phyloP scores from a whole-genome alignment of 1,284 basidiomycete species.

The Microstroma glucosiphilum region DNA sequence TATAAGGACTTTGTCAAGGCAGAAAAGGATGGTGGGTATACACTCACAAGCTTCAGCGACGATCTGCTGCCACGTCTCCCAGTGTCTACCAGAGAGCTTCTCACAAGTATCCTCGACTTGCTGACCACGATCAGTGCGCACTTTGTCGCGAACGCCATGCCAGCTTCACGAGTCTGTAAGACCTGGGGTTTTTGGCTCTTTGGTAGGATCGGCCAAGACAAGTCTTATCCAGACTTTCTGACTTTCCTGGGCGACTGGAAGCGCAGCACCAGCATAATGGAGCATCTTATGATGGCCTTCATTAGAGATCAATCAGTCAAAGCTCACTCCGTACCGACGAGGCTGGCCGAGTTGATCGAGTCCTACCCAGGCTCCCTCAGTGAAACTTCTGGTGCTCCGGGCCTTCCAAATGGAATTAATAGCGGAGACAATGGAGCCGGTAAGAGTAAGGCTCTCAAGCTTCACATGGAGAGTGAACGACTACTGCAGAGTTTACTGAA shows the following conservation, averaged over 20 bases:
- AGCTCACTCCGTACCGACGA: conserved; percentile 29
- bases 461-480: conserved; percentile 30
- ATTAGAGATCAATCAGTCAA: conserved; percentile 28
- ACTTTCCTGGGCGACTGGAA: conserved; percentile 15
- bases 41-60: conserved; percentile 22
- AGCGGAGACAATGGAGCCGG: neutral
- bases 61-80: conserved; percentile 26
- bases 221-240: neutral
- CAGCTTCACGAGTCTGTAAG: conserved; percentile 23
- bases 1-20: conserved; percentile 27
- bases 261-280: conserved; percentile 16
- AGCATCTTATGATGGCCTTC: conserved; percentile 36
- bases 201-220: conserved; percentile 20
- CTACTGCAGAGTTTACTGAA: conserved; percentile 19
- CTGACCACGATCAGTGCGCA: conserved; percentile 34
- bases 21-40: conserved; percentile 24
- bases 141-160: conserved; percentile 33
- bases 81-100: conserved; percentile 21
- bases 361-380: conserved; percentile 19
- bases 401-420: neutral
- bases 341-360: conserved; percentile 30
- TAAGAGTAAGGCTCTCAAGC: conserved; percentile 15
- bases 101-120: conserved; percentile 28
- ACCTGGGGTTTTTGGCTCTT: conserved; percentile 36
- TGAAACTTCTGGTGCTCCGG: neutral